Evolutionary conservation across 2,329 filamentous ascomycete genomes (phyloP), one percentile per base, ranked within the genome.

Genomic region (Tolypocladium capitatum): DNA sequence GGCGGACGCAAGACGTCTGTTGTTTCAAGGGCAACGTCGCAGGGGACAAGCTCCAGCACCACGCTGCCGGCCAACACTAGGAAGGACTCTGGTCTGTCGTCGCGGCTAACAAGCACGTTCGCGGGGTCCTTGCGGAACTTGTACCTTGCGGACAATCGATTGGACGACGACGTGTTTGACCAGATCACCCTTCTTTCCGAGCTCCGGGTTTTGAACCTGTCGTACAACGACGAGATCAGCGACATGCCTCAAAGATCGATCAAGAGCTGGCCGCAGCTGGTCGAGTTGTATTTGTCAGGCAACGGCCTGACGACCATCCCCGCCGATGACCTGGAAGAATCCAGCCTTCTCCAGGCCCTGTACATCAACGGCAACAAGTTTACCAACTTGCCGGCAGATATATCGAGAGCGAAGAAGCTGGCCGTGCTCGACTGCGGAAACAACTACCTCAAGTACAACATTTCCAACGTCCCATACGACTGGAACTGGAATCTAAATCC

Each of bases 401-500:
- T 98, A 44, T 94, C 89, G 51, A 88, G 95, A 63, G 88, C 95
- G 41, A 86, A 89, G 67, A 92, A 92, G 64, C 76, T 98, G 27
- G 83, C 89, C 5, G 84, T 96, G 45, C 74, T 98, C 45, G 92
- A 98, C 66, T 94, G 94, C 52, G 91, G 90, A 51, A 96, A 86
- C 73, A 98, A 98, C 61, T 82, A 80, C 21, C 73, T 98, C 49
- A 98, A 97, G 66, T 98, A 98, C 75, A 98, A 98, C 62, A 94
- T 98, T 43, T 92, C 89, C 30, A 98, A 98, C 60, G 95, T 94
- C 74, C 92, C 91, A 0, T 98, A 98, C 62, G 92, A 98, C 63
- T 98, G 92, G 92, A 98, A 98, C 59, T 98, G 92, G 92, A 97
- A 97, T 60, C 86, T 92, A 74, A 98, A 98, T 59, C 87, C 86